Percentiles rank a stretch among this genome's conserved stretches.
phyloP scores from a whole-genome alignment of 305 asterid genomes.

The Nicotiana rustica region DNA sequence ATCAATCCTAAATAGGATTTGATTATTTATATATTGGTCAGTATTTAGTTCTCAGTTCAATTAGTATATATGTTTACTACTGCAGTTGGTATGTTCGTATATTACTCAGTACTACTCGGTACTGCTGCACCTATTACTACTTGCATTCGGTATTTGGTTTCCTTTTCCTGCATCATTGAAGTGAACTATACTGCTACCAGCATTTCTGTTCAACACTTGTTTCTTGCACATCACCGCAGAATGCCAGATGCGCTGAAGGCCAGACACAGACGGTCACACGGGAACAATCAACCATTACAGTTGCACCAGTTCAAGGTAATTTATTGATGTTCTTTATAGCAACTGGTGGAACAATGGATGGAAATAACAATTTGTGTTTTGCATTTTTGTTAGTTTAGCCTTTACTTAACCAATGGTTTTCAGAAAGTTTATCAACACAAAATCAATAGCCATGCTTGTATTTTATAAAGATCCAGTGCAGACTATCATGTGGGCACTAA shows the following conservation, averaged over 20 bases:
- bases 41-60: too few species aligned
- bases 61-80: too few species aligned
- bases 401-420: conserved; percentile 8
- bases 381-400: not conserved
- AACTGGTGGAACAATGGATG: not conserved
- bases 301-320: conserved; percentile 78
- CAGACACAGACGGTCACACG: conserved; percentile 84
- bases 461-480: not conserved
- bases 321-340: conserved; percentile 19
- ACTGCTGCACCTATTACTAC: not conserved
- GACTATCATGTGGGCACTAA: conserved; percentile 31
- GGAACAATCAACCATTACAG: conserved; percentile 78
- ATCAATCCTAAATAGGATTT: not conserved
- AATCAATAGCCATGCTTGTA: not conserved
- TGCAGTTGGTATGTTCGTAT: too few species aligned
- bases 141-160: not conserved
- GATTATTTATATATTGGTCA: not conserved
- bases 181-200: not conserved
- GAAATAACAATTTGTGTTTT: not conserved
- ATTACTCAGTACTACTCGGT: too few species aligned
- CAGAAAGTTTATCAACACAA: not conserved
- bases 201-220: not conserved
- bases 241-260: conserved; percentile 71
- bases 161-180: not conserved
- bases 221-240: conserved; percentile 48